Conservation (phyloP, 2,329 filamentous ascomycete genomes). For the Paraphaeosphaeria minitans region DNA sequence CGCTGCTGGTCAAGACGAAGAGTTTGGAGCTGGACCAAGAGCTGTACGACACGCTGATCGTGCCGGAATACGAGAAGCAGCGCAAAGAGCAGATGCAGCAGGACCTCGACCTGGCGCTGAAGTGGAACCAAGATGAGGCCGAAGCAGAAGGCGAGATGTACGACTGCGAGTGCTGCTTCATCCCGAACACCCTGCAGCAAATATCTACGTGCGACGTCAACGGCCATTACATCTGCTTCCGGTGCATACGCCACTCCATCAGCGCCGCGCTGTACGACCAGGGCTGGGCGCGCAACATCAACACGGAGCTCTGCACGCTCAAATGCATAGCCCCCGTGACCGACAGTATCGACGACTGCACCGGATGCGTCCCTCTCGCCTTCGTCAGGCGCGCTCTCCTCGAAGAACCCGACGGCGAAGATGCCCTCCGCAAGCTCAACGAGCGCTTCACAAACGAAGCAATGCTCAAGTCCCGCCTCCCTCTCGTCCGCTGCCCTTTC, state of each 20-base stretch:
- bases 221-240: conserved; percentile 77
- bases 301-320: conserved; percentile 73
- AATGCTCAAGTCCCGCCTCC: conserved; percentile 73
- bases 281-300: conserved; percentile 82
- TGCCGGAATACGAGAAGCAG: conserved; percentile 48
- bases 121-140: conserved; percentile 57
- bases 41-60: conserved; percentile 52
- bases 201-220: conserved; percentile 71
- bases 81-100: conserved; percentile 45
- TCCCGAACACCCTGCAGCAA: conserved; percentile 72
- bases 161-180: conserved; percentile 82
- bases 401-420: conserved; percentile 69
- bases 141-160: conserved; percentile 54
- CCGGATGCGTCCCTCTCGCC: conserved; percentile 71
- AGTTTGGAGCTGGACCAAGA: conserved; percentile 61
- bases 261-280: conserved; percentile 92
- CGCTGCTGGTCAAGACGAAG: conserved; percentile 68
- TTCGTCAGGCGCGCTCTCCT: conserved; percentile 75
- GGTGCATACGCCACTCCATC: conserved; percentile 80
- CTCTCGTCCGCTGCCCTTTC: conserved; percentile 84
- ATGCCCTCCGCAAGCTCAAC: conserved; percentile 77
- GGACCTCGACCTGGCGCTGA: conserved; percentile 50
- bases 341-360: conserved; percentile 60
- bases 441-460: conserved; percentile 77
- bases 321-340: conserved; percentile 79